phyloP scores from a whole-genome alignment of 2,329 filamentous ascomycete genomes.

The Lecanicillium sp. region DNA sequence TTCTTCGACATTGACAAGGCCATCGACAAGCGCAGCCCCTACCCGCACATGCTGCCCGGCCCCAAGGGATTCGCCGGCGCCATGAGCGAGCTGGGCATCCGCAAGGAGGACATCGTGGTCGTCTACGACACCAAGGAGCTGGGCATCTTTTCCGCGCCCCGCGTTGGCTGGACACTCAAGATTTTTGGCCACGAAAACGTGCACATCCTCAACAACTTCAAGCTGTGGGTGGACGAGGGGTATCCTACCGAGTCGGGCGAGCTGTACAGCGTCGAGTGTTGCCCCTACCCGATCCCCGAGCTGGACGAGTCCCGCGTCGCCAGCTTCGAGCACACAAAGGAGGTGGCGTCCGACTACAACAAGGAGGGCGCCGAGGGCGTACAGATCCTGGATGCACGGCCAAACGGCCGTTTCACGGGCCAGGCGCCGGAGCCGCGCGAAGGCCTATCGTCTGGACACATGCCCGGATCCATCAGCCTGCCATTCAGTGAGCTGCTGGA shows the following conservation, averaged over 20 bases:
- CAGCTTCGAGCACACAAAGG: conserved; percentile 75
- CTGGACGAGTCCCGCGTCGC: conserved; percentile 60
- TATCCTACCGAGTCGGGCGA: conserved; percentile 76
- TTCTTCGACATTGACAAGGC: conserved; percentile 96
- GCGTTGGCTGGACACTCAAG: conserved; percentile 88
- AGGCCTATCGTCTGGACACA: conserved; percentile 82
- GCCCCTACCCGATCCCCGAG: conserved; percentile 58
- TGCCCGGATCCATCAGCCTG: conserved; percentile 80
- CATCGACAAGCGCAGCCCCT: conserved; percentile 80
- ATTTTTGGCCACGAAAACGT: conserved; percentile 86
- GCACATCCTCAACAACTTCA: conserved; percentile 93
- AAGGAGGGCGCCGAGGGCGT: conserved; percentile 79
- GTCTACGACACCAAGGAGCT: conserved; percentile 90
- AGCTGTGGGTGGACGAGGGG: conserved; percentile 81
- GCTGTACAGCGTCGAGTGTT: conserved; percentile 60
- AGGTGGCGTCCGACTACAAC: conserved; percentile 67
- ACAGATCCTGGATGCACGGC: conserved; percentile 84
- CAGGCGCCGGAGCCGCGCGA: conserved; percentile 79
- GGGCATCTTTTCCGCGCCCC: conserved; percentile 88
- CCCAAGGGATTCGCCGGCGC: conserved; percentile 75
- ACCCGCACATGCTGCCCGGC: conserved; percentile 92
- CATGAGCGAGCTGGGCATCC: conserved; percentile 84
- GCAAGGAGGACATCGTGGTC: conserved; percentile 80
- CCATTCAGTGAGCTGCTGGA: conserved; percentile 78
- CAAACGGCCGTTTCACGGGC: conserved; percentile 73